Conservation (phyloP, 768 basidiomycete species). For the Pleurotus tuoliensis region DNA sequence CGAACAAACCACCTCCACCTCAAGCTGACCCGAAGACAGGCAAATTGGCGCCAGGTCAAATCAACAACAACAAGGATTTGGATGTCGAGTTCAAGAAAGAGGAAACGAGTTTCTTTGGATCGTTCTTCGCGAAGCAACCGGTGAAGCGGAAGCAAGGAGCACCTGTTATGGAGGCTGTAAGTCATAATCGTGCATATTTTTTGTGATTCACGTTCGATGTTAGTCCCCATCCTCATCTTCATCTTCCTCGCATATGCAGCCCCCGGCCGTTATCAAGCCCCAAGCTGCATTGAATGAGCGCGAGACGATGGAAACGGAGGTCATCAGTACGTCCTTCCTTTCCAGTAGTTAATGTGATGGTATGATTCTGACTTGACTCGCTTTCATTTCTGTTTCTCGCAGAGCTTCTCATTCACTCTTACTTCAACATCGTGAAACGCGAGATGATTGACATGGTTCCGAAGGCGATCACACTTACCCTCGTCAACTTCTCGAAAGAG, state of each 20-base stretch:
- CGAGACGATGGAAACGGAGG: slow-evolving; percentile 98
- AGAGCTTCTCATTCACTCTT: slow-evolving; percentile 95
- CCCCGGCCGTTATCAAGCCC: slow-evolving; percentile 84
- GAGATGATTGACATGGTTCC: slow-evolving; percentile 99
- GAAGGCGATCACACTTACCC: slow-evolving; percentile 87
- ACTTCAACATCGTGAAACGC: slow-evolving; percentile 97
- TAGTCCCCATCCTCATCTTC: too few relatives aligned
- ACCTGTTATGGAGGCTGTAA: slow-evolving; percentile 45
- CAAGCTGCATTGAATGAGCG: slow-evolving; percentile 89
- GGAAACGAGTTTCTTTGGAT: slow-evolving; percentile 89
- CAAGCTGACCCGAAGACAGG: slow-evolving; percentile 67
- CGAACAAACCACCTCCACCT: slow-evolving; percentile 65
- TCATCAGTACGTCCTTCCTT: slow-evolving; percentile 77
- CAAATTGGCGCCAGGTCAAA: slow-evolving; percentile 52
- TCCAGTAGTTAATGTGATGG: neutral
- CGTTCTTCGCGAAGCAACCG: slow-evolving; percentile 81
- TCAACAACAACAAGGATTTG: slow-evolving; percentile 94
- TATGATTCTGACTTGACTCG: neutral
- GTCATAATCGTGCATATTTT: slow-evolving; percentile 1
- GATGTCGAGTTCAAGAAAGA: slow-evolving; percentile 90
- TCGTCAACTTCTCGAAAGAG: slow-evolving; percentile 93
- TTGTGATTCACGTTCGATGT: too few relatives aligned
- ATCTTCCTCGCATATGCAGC: slow-evolving; percentile 23
- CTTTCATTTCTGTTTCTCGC: neutral
- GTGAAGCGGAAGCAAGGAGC: slow-evolving; percentile 56